Base-by-base conservation (phyloP, 306 rosid species). In the Fragaria iinumae region DNA sequence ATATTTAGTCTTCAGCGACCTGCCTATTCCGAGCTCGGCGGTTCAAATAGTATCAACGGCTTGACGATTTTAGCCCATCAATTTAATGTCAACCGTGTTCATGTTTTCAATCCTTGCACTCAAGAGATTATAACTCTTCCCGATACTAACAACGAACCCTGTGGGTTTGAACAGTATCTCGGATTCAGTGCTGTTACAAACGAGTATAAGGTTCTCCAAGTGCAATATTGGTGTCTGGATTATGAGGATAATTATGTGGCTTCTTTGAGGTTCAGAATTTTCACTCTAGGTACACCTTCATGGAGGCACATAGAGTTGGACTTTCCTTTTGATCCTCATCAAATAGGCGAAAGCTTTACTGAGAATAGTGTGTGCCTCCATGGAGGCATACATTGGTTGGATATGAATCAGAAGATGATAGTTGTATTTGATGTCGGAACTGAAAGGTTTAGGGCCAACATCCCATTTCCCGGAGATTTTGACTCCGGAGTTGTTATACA, bases 171-270 rank as follows among this genome's bases (percentile, higher is more conserved):
- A 36, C 38, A 4, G 38, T 36, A 72, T 62, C n/a, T 72, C 3
- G 66, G 76, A 13, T 55, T 50, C n/a, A 55, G 11, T 72, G 64
- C 65, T 20, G 11, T 20, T 20, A 36, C 65, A 72, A 72, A 72
- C 32, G 34, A 72, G 76, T 36, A 72, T 11, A 52, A 50, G 47
- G 65, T 72, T 18, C 34, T 72, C 48, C 64, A 16, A 34, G 34
- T 52, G 38, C 38, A 55, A 36, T 4, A 36, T 55, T 8, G 29
- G 62, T 0, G 0, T 34, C 38, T 4, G 38, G 38, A 36, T 36
- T 4, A 3, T 29, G 32, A 29, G 32, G 32, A 29, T 29, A 29
- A 29, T 29, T 29, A 29, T 29, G 32, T 29, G 32, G 32, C 32
- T 29, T 29, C 32, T 29, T 29, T 36, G 38, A 36, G 10, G 71